phyloP scores from a whole-genome alignment of 2,329 filamentous ascomycete species.

The Stemphylium lycopersici region DNA sequence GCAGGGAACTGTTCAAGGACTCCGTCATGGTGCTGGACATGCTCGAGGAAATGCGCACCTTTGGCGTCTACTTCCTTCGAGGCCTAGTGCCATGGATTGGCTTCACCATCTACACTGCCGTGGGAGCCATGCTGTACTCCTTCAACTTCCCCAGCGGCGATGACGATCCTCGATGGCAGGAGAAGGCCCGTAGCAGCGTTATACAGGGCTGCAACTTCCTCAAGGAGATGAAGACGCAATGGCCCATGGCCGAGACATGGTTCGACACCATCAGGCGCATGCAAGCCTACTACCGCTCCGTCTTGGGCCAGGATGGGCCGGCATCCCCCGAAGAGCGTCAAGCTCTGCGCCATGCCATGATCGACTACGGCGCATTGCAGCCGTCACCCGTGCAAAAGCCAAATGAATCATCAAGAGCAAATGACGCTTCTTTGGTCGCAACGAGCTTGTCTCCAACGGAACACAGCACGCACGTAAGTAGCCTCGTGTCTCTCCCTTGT shows the following conservation, averaged over 20 bases:
- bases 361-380: constrained; percentile 51
- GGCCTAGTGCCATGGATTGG: constrained; percentile 52
- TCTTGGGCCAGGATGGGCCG: constrained; percentile 41
- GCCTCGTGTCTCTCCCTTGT: no score
- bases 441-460: constrained; percentile 10
- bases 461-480: constrained; percentile 6
- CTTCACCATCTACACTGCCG: constrained; percentile 51
- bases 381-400: constrained; percentile 48
- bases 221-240: constrained; percentile 50
- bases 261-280: constrained; percentile 52
- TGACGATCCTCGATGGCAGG: constrained; percentile 41
- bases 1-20: constrained; percentile 46
- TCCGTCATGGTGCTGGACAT: constrained; percentile 48
- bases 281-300: constrained; percentile 49
- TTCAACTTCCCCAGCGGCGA: constrained; percentile 47
- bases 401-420: constrained; percentile 24
- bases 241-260: constrained; percentile 52
- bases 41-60: constrained; percentile 50
- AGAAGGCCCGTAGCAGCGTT: constrained; percentile 43
- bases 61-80: constrained; percentile 49
- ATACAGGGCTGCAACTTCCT: constrained; percentile 47
- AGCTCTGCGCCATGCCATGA: constrained; percentile 46
- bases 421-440: constrained; percentile 21
- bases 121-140: constrained; percentile 50
- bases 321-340: constrained; percentile 48